These are phyloP conservation scores for Mycena sp. DNA, from an alignment of 1,284 basidiomycete genomes.

Conservation along the genomic window DNA sequence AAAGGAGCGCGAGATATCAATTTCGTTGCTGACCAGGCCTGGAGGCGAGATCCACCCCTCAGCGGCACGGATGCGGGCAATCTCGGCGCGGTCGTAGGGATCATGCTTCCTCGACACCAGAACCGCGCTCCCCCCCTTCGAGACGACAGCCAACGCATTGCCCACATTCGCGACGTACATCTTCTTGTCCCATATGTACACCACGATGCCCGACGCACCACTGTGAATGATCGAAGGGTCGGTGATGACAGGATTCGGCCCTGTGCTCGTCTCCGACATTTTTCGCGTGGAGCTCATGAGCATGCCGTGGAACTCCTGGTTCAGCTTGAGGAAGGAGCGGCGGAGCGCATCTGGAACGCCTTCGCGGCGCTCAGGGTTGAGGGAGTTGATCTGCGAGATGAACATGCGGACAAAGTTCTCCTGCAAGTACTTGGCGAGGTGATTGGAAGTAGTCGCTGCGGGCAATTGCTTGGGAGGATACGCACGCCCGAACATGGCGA, in stretches of 20 bases:
- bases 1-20: slow-evolving; percentile 92
- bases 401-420: slow-evolving; percentile 81
- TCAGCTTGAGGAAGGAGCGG: slow-evolving; percentile 86
- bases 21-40: slow-evolving; percentile 92
- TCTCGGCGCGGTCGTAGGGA: slow-evolving; percentile 90
- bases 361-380: slow-evolving; percentile 60
- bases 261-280: slow-evolving; percentile 70
- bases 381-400: slow-evolving; percentile 62
- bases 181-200: slow-evolving; percentile 85
- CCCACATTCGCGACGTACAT: slow-evolving; percentile 96
- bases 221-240: slow-evolving; percentile 62
- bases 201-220: slow-evolving; percentile 88
- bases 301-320: slow-evolving; percentile 79
- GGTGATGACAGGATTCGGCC: slow-evolving; percentile 32
- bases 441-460: slow-evolving; percentile 61
- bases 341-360: slow-evolving; percentile 80
- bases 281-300: slow-evolving; percentile 66
- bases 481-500: slow-evolving; percentile 93
- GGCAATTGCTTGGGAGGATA: slow-evolving; percentile 60
- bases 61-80: slow-evolving; percentile 87
- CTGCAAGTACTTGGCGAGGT: slow-evolving; percentile 81
- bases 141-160: slow-evolving; percentile 90
- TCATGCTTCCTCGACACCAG: slow-evolving; percentile 90
- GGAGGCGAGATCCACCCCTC: slow-evolving; percentile 98
- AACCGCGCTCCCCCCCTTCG: slow-evolving; percentile 83